Base-by-base conservation (phyloP, 768 basidiomycete genomes). In the Amanita phalloides region DNA sequence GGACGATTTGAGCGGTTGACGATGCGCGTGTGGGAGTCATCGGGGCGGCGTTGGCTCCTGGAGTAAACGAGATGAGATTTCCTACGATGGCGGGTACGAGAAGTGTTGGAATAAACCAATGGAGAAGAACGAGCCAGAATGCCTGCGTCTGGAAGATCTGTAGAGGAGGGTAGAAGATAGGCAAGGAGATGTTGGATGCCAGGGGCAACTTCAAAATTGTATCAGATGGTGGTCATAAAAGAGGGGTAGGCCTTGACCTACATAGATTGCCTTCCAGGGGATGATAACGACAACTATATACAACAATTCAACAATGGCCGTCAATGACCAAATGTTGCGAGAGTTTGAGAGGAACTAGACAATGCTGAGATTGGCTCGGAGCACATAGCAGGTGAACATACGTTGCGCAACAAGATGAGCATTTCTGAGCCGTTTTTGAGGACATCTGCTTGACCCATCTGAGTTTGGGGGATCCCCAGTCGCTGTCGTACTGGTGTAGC, bases 271-370 rank as follows among this genome's bases (percentile, higher is more conserved):
- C 50, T 68, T 63, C 79, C 79, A 84, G 0, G 83, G 82, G 46
- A 81, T 68, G 21, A 81, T 67, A 10, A 61, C 64, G 44, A 66
- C 68, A 13, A 84, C 58, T 36, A 86, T 68, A 55, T 75, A 78
- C 1, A 78, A 17, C 5, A 84, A 60, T 60, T 86, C 85, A 14
- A 72, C 56, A 7, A 79, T 48, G 6, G 75, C 71, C 0, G 79
- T 80, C 39, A 81, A 54, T 17, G 71, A 69, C 70, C 76, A 80
- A 41, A 86, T 79, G 53, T 81, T 80, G 35, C 69, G 70, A 1
- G 84, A 79, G 55, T 78, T 78, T n/a, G 85, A 86, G 8, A 85
- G 68, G 49, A 78, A 76, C 84, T 78, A 50, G 11, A 8, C n/a
- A 49, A 26, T 3, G 48, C 54, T 30, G 57, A 51, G 46, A 25